Conservation (phyloP, 2,329 filamentous ascomycete species). For the Colletotrichum gigasporum region DNA sequence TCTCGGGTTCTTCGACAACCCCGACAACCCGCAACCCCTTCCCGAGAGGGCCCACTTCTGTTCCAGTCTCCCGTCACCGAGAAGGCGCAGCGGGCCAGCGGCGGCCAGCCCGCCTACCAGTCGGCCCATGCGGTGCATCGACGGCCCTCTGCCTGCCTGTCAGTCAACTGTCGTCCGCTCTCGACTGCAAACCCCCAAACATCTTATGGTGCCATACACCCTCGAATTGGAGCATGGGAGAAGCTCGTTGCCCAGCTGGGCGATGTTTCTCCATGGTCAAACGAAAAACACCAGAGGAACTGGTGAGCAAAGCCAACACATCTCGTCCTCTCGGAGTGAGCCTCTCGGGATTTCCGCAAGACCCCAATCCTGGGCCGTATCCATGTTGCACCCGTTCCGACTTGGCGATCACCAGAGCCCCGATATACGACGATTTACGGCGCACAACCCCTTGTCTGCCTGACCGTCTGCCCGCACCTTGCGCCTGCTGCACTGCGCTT, state of each 20-base stretch:
- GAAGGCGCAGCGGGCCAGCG: too few species aligned
- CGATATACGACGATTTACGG: slow-evolving; percentile 25
- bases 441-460: neutral
- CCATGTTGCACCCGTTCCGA: slow-evolving; percentile 15
- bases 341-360: neutral
- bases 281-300: too few species aligned
- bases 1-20: slow-evolving; percentile 28
- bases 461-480: neutral
- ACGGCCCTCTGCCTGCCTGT: too few species aligned
- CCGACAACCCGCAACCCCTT: slow-evolving; percentile 28
- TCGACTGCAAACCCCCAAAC: too few species aligned
- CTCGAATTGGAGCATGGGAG: neutral
- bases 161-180: too few species aligned
- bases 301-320: too few species aligned
- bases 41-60: neutral
- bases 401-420: slow-evolving; percentile 16
- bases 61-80: slow-evolving; percentile 9
- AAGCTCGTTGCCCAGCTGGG: neutral
- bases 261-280: too few species aligned
- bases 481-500: neutral
- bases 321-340: too few species aligned
- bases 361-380: slow-evolving; percentile 3
- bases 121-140: too few species aligned
- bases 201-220: too few species aligned
- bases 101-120: neutral